Evolutionary conservation across 2,329 filamentous ascomycete species (phyloP), one percentile per base, ranked within the genome.

Genomic region (Xylogone sp.): DNA sequence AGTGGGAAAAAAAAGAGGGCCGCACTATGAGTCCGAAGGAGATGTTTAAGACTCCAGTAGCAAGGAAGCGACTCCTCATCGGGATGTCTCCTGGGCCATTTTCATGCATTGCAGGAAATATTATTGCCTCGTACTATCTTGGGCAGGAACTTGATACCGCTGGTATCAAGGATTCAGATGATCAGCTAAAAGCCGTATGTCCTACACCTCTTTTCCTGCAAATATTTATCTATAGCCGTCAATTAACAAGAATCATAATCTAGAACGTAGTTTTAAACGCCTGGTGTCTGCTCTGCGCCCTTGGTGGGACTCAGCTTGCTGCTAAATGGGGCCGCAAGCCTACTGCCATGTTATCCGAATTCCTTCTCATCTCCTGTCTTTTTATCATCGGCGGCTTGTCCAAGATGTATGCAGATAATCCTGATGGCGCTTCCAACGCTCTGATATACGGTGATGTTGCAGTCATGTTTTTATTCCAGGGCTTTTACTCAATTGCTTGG

Each of bases 381-480:
- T 79, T 79, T 55, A 68, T 79, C 48, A 74, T 79, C 43, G 76
- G 77, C 1, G 75, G 70, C 1, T 62, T 81, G 3, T 73, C 74
- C 4, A 79, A 79, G 43, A 52, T 43, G 31, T 58, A 58, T 22
- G 56, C 51, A 27, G 54, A 56, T 22, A 51, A 56, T 43, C 56
- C 54, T 2, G 27, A 47, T 27, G 48, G 49, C 22, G 53, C 54
- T n/a, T 57, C 54, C 2, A 21, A 51, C 8, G 39, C 31, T 21
- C 57, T 65, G 4, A 62, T 72, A 9, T 76, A 77, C 52, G 74
- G 69, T 4, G 66, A 69, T 31, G 71, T 77, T 2, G 73, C 73
- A 0, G 65, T 73, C 18, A 76, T 79, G 62, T 79, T 79, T 58
- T 62, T 79, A 1, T 79, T 78, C 59, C 73, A 76, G 50, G 75